Base-by-base conservation (phyloP, 2,329 filamentous ascomycete genomes). In the Xylaria arbuscula region DNA sequence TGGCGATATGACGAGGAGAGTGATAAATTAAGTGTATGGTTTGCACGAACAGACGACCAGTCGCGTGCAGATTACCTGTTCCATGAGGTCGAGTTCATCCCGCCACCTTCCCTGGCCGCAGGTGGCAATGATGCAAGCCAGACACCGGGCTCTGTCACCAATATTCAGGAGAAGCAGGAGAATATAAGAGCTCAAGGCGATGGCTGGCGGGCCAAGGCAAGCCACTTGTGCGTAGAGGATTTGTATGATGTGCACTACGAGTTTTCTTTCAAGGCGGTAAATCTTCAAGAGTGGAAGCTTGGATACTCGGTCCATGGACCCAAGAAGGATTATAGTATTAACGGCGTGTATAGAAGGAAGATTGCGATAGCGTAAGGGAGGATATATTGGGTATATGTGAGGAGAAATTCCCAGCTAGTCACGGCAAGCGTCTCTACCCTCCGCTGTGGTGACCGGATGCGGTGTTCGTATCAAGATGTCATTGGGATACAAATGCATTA, bases 1-100 rank as follows among this genome's bases (percentile, higher is more conserved):
- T 94, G 92, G 83, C 87, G 92, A 0, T 94, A 93, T 74, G 83
- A 88, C 53, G 89, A 90, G 70, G 73, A 66, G 10, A 81, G 75
- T 1, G 91, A 93, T 73, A 79, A 78, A 34, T 81, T 94, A 24
- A 91, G 88, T 68, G 89, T 92, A 0, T 94, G 92, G 92, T 94
- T 94, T 73, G 88, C 88, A 47, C 88, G 89, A 70, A 83, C 86
- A 0, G 87, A 91, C 17, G 89, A 92, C 71, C 79, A 83, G 17
- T 82, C 83, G 63, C 84, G 84, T 15, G 89, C 90, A 0, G 92
- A 93, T 75, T 92, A 93, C 70, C 81, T 94, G 22, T 95, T 94
- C 78, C 92, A 94, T 74, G 86, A 90, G 70, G 81, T 94, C n/a
- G 85, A 90, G 66, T 92, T 94, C 72, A 67, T 81, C 71, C 81